phyloP scores from a whole-genome alignment of 331 rosid genomes.

The Acacia pycnantha region DNA sequence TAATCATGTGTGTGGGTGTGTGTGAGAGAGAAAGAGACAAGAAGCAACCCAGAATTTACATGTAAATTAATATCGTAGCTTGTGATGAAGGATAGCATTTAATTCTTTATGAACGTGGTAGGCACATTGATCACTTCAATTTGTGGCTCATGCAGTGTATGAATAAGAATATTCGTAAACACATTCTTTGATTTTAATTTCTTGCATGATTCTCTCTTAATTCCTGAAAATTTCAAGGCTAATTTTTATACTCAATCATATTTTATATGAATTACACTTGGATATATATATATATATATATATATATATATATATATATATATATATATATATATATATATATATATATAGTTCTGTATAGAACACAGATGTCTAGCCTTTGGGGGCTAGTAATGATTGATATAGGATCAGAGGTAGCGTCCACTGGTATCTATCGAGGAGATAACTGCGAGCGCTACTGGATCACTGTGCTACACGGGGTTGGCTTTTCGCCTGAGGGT shows the following conservation, averaged over 20 bases:
- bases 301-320: too few relatives aligned
- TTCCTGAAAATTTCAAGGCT: not conserved
- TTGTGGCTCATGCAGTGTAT: not conserved
- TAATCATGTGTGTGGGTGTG: not conserved
- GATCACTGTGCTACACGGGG: too few relatives aligned
- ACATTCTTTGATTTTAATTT: not conserved
- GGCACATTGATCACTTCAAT: not conserved
- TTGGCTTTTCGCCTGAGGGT: too few relatives aligned
- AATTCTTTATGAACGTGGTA: not conserved
- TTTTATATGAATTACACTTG: not conserved
- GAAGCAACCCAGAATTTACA: constrained; percentile 29
- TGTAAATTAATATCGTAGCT: constrained; percentile 3
- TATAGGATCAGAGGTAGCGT: too few relatives aligned
- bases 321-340: too few relatives aligned
- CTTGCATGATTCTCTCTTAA: not conserved
- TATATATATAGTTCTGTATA: too few relatives aligned
- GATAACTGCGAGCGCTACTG: too few relatives aligned
- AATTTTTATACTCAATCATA: not conserved
- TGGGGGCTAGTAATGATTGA: too few relatives aligned
- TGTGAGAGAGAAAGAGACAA: not conserved
- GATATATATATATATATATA: too few relatives aligned
- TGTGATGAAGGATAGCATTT: not conserved
- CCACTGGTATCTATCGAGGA: too few relatives aligned
- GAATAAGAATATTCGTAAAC: constrained; percentile 10
- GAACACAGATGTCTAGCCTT: too few relatives aligned